These are phyloP conservation scores for Pythium rhizo-oryzae DNA, from an alignment of 352 stramenopile species.

Conservation along the genomic window DNA sequence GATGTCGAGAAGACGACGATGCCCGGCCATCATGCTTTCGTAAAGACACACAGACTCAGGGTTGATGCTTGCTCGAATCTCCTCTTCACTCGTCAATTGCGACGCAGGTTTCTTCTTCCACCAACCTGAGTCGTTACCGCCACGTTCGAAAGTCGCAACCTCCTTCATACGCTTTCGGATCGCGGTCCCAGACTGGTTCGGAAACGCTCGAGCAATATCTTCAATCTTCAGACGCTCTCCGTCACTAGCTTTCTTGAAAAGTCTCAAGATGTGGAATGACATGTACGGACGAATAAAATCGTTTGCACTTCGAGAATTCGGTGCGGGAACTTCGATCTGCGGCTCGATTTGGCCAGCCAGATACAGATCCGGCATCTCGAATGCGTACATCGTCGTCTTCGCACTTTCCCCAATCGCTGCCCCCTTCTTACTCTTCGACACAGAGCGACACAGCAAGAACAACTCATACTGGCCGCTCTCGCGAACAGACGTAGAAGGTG, in stretches of 20 bases:
- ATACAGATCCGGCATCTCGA: conserved; percentile 64
- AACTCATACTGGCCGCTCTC: too few species aligned
- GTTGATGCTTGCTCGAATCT: too few species aligned
- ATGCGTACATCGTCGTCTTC: conserved; percentile 31
- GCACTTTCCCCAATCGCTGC: conserved; percentile 67
- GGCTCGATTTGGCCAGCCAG: conserved; percentile 81
- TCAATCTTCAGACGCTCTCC: conserved; percentile 85
- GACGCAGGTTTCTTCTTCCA: too few species aligned
- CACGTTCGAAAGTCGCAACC: conserved; percentile 44
- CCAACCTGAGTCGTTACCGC: too few species aligned
- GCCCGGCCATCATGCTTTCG: too few species aligned
- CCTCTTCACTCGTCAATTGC: too few species aligned
- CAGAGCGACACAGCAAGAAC: too few species aligned
- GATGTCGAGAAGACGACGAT: too few species aligned
- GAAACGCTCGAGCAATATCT: conserved; percentile 79
- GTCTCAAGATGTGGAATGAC: conserved; percentile 82
- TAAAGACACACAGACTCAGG: too few species aligned
- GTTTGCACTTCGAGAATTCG: conserved; percentile 79
- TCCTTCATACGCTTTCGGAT: conserved; percentile 10
- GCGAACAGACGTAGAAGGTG: too few species aligned
- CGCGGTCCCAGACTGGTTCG: conserved; percentile 58
- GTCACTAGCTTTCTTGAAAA: conserved; percentile 88
- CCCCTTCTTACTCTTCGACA: conserved; percentile 79
- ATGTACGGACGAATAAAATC: conserved; percentile 89
- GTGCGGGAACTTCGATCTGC: conserved; percentile 80